Evolutionary conservation across 2,329 filamentous ascomycete genomes (phyloP).

Genomic region (Pseudocercospora macadamiae): DNA sequence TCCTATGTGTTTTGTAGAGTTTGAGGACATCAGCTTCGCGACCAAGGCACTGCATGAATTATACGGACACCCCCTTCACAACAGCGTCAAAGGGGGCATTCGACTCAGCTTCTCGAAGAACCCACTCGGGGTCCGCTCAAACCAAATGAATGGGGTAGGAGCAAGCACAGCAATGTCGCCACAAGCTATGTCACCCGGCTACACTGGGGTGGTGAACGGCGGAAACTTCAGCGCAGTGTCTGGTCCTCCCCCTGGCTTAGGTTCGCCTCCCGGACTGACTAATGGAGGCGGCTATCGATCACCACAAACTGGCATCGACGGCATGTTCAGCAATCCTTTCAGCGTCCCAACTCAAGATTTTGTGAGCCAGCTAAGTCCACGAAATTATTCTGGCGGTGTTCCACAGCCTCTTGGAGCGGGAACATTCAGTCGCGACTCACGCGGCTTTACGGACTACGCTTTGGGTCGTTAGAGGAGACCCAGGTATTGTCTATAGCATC

Average conservation of each 20-base stretch:
- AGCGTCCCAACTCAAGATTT: slow-evolving; percentile 26
- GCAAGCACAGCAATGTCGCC: slow-evolving; percentile 55
- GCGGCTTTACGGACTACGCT: slow-evolving; percentile 19
- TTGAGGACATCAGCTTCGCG: slow-evolving; percentile 88
- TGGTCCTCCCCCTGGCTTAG: slow-evolving; percentile 78
- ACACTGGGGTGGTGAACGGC: slow-evolving; percentile 63
- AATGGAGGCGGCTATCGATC: slow-evolving; percentile 22
- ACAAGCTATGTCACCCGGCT: slow-evolving; percentile 58
- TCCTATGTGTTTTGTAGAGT: slow-evolving; percentile 98
- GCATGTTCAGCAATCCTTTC: slow-evolving; percentile 37
- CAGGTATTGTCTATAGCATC: not conserved
- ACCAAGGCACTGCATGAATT: slow-evolving; percentile 89
- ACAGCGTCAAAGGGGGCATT: slow-evolving; percentile 92
- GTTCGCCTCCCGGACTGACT: slow-evolving; percentile 62
- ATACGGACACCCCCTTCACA: slow-evolving; percentile 83
- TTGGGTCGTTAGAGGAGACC: slow-evolving; percentile 8
- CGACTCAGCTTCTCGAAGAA: slow-evolving; percentile 97
- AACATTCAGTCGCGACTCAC: slow-evolving; percentile 29
- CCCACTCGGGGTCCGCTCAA: slow-evolving; percentile 85
- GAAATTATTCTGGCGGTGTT: slow-evolving; percentile 33
- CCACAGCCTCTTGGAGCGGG: slow-evolving; percentile 33
- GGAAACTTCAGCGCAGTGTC: slow-evolving; percentile 61
- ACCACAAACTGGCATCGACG: slow-evolving; percentile 28
- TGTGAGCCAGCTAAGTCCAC: slow-evolving; percentile 28
- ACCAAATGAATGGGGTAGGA: slow-evolving; percentile 62